A percentile compares a stretch with the other conserved stretches of the same genome.
These are phyloP conservation scores for Ceratocystis colombiana DNA, from an alignment of 2,329 filamentous ascomycete species.

Conservation along the genomic window DNA sequence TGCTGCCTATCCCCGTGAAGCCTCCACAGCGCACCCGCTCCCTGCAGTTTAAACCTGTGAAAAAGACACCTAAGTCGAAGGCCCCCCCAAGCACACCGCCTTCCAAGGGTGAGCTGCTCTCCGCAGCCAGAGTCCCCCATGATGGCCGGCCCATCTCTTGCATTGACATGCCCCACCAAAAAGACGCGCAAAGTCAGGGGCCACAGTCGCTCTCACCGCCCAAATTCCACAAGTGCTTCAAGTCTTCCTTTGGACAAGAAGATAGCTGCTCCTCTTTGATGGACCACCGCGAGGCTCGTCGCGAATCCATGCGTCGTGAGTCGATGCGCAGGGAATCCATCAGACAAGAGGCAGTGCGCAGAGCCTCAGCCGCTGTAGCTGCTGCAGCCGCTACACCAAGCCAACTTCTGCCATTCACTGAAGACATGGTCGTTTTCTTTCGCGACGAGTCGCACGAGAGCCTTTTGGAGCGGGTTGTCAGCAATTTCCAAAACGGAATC, in stretches of 20 bases:
- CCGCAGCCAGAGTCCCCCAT: conserved; percentile 2
- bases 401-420: conserved; percentile 44
- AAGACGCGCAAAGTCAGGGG: background rate
- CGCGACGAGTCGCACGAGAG: conserved; percentile 37
- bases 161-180: conserved; percentile 18
- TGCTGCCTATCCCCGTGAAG: conserved; percentile 19
- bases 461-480: conserved; percentile 40
- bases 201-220: conserved; percentile 15
- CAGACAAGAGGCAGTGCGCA: background rate
- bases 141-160: conserved; percentile 15
- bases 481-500: conserved; percentile 37
- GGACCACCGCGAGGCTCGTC: conserved; percentile 3
- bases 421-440: conserved; percentile 49
- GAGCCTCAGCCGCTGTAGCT: background rate
- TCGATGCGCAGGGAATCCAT: conserved; percentile 18
- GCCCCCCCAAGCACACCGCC: conserved; percentile 19
- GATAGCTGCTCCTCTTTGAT: background rate
- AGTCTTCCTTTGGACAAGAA: conserved; percentile 19
- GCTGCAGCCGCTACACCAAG: background rate
- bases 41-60: conserved; percentile 20
- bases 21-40: conserved; percentile 21
- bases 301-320: conserved; percentile 8
- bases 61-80: conserved; percentile 21
- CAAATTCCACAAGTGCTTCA: conserved; percentile 22
- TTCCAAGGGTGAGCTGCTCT: conserved; percentile 16